Conservation (phyloP, 1,139 yeast species). For the Geotrichum klebahnii region DNA sequence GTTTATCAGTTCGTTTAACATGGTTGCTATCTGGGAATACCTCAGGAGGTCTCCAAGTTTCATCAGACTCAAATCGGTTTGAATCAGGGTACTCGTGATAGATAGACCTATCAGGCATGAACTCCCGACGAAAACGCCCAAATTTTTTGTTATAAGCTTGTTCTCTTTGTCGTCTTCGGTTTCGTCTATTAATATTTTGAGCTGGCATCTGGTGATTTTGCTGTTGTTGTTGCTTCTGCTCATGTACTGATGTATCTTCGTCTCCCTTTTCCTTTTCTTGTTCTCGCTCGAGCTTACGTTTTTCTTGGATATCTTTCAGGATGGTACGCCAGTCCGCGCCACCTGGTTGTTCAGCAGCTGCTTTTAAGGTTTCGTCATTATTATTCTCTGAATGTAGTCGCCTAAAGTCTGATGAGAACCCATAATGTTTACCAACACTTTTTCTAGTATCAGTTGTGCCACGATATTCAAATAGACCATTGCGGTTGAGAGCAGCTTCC, state of each 20-base stretch:
- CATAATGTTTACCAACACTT: neutral
- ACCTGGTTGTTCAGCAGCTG: constrained; percentile 13
- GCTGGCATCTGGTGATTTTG: neutral
- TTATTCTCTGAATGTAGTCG: neutral
- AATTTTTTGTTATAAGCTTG: constrained; percentile 8
- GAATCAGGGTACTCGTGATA: constrained; percentile 34
- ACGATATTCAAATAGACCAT: neutral
- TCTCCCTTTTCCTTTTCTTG: constrained; percentile 11
- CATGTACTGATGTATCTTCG: neutral
- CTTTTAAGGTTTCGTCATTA: neutral
- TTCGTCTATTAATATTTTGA: neutral
- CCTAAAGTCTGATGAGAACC: neutral
- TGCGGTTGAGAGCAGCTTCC: neutral
- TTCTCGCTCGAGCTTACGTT: constrained; percentile 18
- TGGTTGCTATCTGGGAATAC: constrained; percentile 20
- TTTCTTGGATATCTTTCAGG: constrained; percentile 20
- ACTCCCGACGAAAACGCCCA: constrained; percentile 13
- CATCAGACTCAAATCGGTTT: constrained; percentile 33
- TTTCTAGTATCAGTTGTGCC: neutral
- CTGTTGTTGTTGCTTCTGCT: neutral
- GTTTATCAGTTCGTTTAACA: constrained; percentile 2
- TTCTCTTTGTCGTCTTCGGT: constrained; percentile 11
- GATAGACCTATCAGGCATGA: constrained; percentile 27
- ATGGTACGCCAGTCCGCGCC: constrained; percentile 23
- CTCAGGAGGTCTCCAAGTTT: constrained; percentile 36